Evolutionary conservation across 768 basidiomycete species (phyloP), one percentile per base, ranked within the genome.

Genomic region (Leccinum disarticulatum): DNA sequence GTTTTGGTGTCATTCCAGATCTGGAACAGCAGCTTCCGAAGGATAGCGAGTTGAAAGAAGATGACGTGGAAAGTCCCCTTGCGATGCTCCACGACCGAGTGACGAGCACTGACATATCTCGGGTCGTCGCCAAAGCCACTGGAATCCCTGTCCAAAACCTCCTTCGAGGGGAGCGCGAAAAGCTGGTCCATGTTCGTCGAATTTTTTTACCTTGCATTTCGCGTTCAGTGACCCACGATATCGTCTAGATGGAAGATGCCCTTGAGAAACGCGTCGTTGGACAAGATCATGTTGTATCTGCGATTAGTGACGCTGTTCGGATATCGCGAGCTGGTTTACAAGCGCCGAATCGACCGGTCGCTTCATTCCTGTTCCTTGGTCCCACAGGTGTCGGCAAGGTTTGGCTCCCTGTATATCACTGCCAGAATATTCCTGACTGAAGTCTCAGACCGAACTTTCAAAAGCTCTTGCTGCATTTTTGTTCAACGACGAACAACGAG

Each of bases 291-390:
- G 90, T 93, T 17, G 81, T 98, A 31, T 72, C 81, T 1, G 86
- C 94, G 4, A 85, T 97, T 64, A 88, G 90, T 59, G 91, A 97
- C 66, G 94, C 95, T 14, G 91, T 98, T 25, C 85, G 94, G 17
- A 90, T 98, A 54, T 96, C 95, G 33, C 86, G 95, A 53, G 92
- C 95, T 3, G 95, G 96, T 1, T 73, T 98, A 19, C 89, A 94
- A 65, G 90, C 91, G 1, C 91, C 93, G 7, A 90, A 91, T 64
- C 79, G 93, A 15, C 96, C 96, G 1, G 87, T 96, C 17, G 93
- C 95, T 3, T 93, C 91, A 1, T 95, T 97, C 84, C 77, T 97
- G 49, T 94, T 97, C 79, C 74, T 92, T 58, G 93, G 93, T 1
- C 91, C 93, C 0, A 93, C 91, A 0, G 93, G 93, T 64, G 91